Evolutionary conservation across 495 filamentous ascomycete species (phyloP).

Genomic region (Tuber umbilicatum): DNA sequence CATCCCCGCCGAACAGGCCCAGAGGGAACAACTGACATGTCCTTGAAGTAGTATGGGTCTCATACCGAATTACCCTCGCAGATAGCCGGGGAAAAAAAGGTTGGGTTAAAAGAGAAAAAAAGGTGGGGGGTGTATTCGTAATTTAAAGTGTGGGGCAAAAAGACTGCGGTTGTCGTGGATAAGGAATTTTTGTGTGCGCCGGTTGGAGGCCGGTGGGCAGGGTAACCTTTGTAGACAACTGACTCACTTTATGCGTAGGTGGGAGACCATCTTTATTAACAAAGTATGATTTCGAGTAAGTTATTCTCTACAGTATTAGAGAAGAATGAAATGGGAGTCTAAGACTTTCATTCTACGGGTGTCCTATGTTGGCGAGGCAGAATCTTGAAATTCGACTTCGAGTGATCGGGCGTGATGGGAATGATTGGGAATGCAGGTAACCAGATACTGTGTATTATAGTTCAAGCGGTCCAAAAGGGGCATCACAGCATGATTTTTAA

Average conservation of each 20-base stretch:
- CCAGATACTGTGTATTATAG: neutral
- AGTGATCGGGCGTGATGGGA: neutral
- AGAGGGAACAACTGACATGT: constrained; percentile 56
- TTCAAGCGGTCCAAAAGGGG: too few relatives aligned
- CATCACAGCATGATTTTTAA: too few relatives aligned
- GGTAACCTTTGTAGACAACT: neutral
- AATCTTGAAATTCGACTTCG: neutral
- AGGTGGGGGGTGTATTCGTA: neutral
- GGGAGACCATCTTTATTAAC: neutral
- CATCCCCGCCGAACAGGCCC: neutral
- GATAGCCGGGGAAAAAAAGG: neutral
- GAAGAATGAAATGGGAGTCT: neutral
- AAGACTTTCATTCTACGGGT: neutral
- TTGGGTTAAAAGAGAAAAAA: neutral
- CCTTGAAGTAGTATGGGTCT: constrained; percentile 90
- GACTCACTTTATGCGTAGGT: neutral
- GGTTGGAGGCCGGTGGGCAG: neutral
- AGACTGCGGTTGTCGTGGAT: neutral
- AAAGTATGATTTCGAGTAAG: neutral
- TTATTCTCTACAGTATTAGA: neutral
- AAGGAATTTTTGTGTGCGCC: neutral
- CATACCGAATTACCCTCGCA: constrained; percentile 52
- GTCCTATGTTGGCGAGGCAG: neutral
- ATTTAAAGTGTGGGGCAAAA: neutral
- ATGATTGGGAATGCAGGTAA: constrained; percentile 1